phyloP scores from a whole-genome alignment of 345 rosid species.

The Kandelia obovata region DNA sequence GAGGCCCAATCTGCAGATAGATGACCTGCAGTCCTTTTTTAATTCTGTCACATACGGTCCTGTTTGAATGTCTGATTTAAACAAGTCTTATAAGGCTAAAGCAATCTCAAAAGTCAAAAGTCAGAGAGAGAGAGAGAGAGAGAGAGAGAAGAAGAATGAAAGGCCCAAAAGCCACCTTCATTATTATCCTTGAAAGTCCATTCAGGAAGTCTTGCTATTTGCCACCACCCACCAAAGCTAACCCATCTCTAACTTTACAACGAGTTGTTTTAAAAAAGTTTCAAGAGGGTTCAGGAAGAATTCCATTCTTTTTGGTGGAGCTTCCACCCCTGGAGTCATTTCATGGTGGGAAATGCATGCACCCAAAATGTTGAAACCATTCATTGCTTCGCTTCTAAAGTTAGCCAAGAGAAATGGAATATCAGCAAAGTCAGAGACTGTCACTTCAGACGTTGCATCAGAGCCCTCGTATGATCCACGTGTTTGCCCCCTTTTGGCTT shows the following conservation, averaged over 20 bases:
- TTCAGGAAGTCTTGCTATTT: not conserved
- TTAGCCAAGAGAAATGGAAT: not conserved
- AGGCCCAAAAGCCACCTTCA: not conserved
- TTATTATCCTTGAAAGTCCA: not conserved
- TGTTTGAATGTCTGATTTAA: too few species aligned
- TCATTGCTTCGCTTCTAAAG: conserved; percentile 1
- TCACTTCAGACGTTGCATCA: not conserved
- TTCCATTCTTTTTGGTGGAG: conserved; percentile 2
- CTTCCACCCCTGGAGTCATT: conserved; percentile 5
- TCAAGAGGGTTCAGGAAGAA: not conserved
- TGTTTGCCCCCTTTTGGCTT: not conserved
- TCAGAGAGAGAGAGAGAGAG: too few species aligned
- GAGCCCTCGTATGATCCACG: not conserved
- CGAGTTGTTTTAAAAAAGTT: not conserved
- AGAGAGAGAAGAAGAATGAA: too few species aligned
- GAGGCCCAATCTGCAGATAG: too few species aligned
- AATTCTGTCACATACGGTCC: too few species aligned
- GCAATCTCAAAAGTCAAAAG: too few species aligned
- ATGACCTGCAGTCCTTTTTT: too few species aligned
- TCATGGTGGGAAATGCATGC: not conserved
- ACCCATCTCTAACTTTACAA: not conserved
- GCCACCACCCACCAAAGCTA: conserved; percentile 4
- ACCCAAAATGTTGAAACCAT: not conserved
- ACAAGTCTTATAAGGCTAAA: too few species aligned
- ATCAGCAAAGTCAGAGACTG: not conserved